Conservation (phyloP, 441 rosid genomes). For the Flueggea neowawraea region DNA sequence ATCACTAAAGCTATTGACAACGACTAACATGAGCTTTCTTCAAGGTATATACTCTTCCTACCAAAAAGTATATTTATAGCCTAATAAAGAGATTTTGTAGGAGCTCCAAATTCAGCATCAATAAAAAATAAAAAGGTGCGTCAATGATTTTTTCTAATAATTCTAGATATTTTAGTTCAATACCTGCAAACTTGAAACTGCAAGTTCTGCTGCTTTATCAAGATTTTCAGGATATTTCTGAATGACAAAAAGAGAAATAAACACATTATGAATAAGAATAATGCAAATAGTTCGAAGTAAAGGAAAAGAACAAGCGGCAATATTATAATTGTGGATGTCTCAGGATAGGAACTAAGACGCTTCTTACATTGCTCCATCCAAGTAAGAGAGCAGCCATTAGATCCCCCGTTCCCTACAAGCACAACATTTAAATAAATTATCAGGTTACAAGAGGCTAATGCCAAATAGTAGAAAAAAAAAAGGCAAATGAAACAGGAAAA, state of each 20-base stretch:
- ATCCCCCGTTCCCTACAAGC: slow-evolving; percentile 5
- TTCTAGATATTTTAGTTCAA: neutral
- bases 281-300: no score
- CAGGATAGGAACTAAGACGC: neutral
- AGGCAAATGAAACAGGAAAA: neutral
- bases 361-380: slow-evolving; percentile 8
- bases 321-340: neutral
- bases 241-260: slow-evolving; percentile 7
- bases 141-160: neutral
- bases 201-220: slow-evolving; percentile 91
- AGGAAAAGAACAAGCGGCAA: no score
- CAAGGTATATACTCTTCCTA: no score
- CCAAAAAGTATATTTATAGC: no score
- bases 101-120: neutral
- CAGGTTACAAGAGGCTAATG: no score
- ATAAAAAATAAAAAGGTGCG: neutral
- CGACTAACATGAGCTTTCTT: no score
- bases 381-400: slow-evolving; percentile 8
- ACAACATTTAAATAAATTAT: neutral
- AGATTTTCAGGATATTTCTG: slow-evolving; percentile 93
- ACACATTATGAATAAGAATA: no score
- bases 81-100: no score
- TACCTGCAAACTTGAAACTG: slow-evolving; percentile 98
- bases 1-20: no score
- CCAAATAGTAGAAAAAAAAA: no score